Conservation (phyloP, 441 rosid genomes). For the Viola pubescens region DNA sequence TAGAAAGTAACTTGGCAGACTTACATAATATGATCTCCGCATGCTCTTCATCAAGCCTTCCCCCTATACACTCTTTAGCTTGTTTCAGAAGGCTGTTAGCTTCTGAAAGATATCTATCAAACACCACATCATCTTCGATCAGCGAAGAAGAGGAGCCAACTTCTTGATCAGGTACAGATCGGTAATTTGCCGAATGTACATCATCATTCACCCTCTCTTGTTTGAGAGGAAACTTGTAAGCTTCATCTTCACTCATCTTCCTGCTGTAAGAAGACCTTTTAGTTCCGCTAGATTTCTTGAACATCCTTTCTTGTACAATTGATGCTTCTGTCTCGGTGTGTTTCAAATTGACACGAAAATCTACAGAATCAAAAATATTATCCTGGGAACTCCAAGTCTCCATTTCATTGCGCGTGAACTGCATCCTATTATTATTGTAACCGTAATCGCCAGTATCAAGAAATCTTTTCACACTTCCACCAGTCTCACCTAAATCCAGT, state of each 20-base stretch:
- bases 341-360: constrained; percentile 29
- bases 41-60: constrained; percentile 30
- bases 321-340: constrained; percentile 36
- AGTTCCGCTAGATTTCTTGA: constrained; percentile 25
- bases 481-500: constrained; percentile 14
- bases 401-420: constrained; percentile 24
- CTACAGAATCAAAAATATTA: constrained; percentile 30
- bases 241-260: constrained; percentile 26
- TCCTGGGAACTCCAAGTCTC: constrained; percentile 27
- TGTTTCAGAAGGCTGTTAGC: constrained; percentile 46
- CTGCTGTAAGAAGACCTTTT: constrained; percentile 25
- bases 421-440: constrained; percentile 27
- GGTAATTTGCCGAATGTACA: constrained; percentile 17
- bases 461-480: constrained; percentile 21
- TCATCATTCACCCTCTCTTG: constrained; percentile 23
- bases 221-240: constrained; percentile 21
- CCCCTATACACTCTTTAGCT: constrained; percentile 39
- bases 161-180: constrained; percentile 18
- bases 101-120: constrained; percentile 46
- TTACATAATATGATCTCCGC: constrained; percentile 35
- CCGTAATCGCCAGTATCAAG: constrained; percentile 20
- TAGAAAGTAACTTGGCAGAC: constrained; percentile 32
- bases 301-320: constrained; percentile 28
- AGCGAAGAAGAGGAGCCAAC: constrained; percentile 27
- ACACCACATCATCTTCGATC: constrained; percentile 40